phyloP scores from a whole-genome alignment of 352 stramenopile species.

The Globisporangium parvum region DNA sequence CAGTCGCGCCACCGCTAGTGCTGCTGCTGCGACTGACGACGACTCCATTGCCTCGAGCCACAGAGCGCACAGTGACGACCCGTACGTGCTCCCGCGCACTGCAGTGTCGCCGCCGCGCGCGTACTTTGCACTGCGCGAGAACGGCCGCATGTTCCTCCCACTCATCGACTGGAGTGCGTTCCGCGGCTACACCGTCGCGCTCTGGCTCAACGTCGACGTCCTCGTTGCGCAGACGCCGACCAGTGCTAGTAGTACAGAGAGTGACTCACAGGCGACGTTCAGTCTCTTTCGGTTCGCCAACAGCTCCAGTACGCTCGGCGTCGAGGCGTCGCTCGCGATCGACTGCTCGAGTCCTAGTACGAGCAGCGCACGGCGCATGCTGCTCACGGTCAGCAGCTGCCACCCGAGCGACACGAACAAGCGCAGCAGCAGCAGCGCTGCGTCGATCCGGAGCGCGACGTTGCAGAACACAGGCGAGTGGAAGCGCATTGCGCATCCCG shows the following conservation, averaged over 20 bases:
- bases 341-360: neutral
- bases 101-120: slow-evolving; percentile 39
- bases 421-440: slow-evolving; percentile 12
- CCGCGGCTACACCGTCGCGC: slow-evolving; percentile 66
- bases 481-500: slow-evolving; percentile 45
- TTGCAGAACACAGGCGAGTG: slow-evolving; percentile 32
- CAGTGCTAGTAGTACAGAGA: neutral
- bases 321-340: slow-evolving; percentile 51
- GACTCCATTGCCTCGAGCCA: neutral
- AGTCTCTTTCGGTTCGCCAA: slow-evolving; percentile 74
- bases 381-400: slow-evolving; percentile 54
- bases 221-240: neutral
- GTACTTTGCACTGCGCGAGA: slow-evolving; percentile 62
- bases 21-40: neutral
- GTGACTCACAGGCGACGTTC: slow-evolving; percentile 31
- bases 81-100: slow-evolving; percentile 26
- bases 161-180: slow-evolving; percentile 77
- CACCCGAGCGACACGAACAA: slow-evolving; percentile 24
- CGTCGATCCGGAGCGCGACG: slow-evolving; percentile 33
- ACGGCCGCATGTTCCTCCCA: slow-evolving; percentile 64
- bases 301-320: slow-evolving; percentile 52
- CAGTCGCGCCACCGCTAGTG: slow-evolving; percentile 12
- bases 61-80: slow-evolving; percentile 7
- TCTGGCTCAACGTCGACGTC: slow-evolving; percentile 67
- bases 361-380: slow-evolving; percentile 16